A percentile compares a stretch with the other conserved stretches of the same genome.
phyloP scores from a whole-genome alignment of 106 monocot species.

The Allium fistulosum region DNA sequence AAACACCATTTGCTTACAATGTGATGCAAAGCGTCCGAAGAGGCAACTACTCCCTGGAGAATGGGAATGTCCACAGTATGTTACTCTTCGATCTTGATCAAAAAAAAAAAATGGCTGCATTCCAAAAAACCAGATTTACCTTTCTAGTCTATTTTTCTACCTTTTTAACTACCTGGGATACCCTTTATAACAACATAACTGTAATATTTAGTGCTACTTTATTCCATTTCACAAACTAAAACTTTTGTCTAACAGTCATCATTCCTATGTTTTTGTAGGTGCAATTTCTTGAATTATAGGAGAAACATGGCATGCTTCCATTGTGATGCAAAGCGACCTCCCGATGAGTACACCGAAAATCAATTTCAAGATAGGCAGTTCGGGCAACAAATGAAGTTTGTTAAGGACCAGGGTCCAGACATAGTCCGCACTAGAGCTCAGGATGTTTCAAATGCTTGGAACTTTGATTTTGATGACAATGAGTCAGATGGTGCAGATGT shows the following conservation, averaged over 20 bases:
- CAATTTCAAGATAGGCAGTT: constrained; percentile 33
- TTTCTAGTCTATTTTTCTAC: no score
- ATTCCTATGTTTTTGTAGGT: constrained; percentile 27
- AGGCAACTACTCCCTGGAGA: constrained; percentile 94
- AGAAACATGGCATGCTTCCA: constrained; percentile 97
- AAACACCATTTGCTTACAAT: constrained; percentile 89
- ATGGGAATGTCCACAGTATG: constrained; percentile 94
- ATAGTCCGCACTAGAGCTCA: constrained; percentile 7
- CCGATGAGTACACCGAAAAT: constrained; percentile 67
- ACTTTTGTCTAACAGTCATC: background rate
- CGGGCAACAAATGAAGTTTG: constrained; percentile 14
- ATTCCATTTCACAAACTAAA: background rate
- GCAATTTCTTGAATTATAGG: constrained; percentile 96
- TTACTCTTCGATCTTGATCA: background rate
- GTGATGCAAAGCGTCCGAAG: constrained; percentile 91
- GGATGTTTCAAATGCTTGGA: constrained; percentile 82
- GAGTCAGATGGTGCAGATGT: constrained; percentile 99
- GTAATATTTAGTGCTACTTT: no score
- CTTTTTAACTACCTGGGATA: no score
- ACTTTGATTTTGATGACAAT: constrained; percentile 98
- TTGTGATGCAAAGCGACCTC: constrained; percentile 85
- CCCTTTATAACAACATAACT: no score
- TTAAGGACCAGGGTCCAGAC: constrained; percentile 8
- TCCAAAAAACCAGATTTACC: no score
- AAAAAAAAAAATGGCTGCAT: no score